A percentile compares a stretch with the other conserved stretches of the same genome.
Conservation (phyloP, 495 filamentous ascomycete species). For the Aspergillus cristatus region DNA sequence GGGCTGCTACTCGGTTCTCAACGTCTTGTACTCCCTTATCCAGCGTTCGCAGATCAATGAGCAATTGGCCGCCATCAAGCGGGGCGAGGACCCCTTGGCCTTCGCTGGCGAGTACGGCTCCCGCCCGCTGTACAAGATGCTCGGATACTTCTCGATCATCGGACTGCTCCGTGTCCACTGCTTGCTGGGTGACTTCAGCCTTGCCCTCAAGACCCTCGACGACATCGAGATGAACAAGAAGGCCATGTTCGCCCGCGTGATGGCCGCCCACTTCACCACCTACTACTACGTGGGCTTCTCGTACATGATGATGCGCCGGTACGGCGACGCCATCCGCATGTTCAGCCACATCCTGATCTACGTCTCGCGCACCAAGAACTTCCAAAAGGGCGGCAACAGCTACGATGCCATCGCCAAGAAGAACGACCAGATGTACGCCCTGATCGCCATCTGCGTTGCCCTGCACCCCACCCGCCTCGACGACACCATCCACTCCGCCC, state of each 20-base stretch:
- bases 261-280: constrained; percentile 98
- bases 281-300: constrained; percentile 99
- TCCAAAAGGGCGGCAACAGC: constrained; percentile 91
- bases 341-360: constrained; percentile 99
- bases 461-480: constrained; percentile 95
- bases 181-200: constrained; percentile 93
- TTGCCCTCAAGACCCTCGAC: constrained; percentile 96
- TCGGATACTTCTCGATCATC: constrained; percentile 98
- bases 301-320: constrained; percentile 99
- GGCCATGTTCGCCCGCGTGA: constrained; percentile 98
- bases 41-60: constrained; percentile 96
- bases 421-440: constrained; percentile 99
- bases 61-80: constrained; percentile 89
- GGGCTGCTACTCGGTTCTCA: constrained; percentile 99
- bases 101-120: constrained; percentile 92
- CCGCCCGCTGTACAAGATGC: constrained; percentile 90
- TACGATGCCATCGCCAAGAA: constrained; percentile 99
- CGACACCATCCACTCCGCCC: constrained; percentile 96
- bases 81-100: constrained; percentile 72
- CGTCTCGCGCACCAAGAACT: constrained; percentile 98
- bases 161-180: constrained; percentile 93
- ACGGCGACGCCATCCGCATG: constrained; percentile 97
- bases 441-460: constrained; percentile 96
- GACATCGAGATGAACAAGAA: constrained; percentile 99
- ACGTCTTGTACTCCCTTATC: constrained; percentile 97